Percentiles rank a stretch among this genome's conserved stretches.
Conservation (phyloP, 2,329 filamentous ascomycete species). For the Endothia cerciana region DNA sequence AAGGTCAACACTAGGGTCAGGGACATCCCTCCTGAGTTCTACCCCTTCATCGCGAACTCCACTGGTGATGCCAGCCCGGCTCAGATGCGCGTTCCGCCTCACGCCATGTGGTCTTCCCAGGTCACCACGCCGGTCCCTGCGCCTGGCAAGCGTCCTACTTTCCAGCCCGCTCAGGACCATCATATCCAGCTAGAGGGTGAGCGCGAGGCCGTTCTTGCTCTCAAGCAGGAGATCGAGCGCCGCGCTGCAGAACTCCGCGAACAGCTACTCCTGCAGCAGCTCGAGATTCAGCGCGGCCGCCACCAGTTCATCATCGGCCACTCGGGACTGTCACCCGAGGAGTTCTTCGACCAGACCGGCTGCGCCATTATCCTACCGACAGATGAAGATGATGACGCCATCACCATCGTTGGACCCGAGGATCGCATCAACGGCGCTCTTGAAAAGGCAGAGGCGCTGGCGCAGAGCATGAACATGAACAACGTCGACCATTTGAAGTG, state of each 20-base stretch:
- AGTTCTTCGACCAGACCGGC: conserved; percentile 89
- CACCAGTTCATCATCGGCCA: conserved; percentile 96
- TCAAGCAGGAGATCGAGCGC: conserved; percentile 78
- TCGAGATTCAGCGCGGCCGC: conserved; percentile 80
- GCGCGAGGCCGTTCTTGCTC: conserved; percentile 77
- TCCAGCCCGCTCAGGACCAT: conserved; percentile 73
- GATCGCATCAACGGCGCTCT: conserved; percentile 74
- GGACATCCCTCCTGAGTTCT: conserved; percentile 87
- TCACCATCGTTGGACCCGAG: conserved; percentile 82
- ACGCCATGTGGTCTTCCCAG: conserved; percentile 74
- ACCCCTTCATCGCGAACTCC: conserved; percentile 88
- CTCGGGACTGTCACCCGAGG: conserved; percentile 75
- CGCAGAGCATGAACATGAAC: conserved; percentile 82
- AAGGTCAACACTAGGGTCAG: conserved; percentile 81
- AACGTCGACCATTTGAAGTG: conserved; percentile 71
- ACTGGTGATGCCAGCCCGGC: conserved; percentile 77
- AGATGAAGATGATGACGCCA: conserved; percentile 77
- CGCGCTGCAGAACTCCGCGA: conserved; percentile 75
- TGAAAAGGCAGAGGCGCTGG: conserved; percentile 85
- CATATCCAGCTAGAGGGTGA: conserved; percentile 89
- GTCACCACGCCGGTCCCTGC: conserved; percentile 66
- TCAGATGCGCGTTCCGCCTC: conserved; percentile 80
- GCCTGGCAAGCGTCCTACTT: conserved; percentile 69
- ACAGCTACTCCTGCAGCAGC: conserved; percentile 76
- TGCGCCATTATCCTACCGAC: conserved; percentile 84